A percentile compares a stretch with the other conserved stretches of the same genome.
Evolutionary conservation across 2,329 filamentous ascomycete genomes (phyloP).

Genomic region (Berkeleyomyces rouxiae): DNA sequence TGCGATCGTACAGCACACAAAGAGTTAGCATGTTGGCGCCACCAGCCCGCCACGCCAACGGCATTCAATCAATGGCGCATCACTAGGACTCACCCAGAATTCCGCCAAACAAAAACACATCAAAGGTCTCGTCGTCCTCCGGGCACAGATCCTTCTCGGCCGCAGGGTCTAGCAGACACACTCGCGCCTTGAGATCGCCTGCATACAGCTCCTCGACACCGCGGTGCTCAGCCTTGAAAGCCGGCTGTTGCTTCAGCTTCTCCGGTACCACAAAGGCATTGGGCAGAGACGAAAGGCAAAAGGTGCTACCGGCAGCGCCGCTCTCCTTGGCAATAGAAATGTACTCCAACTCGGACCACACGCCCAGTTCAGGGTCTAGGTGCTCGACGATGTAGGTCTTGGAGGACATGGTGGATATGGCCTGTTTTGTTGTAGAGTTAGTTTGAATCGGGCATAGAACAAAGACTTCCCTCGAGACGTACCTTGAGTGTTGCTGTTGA

Average conservation of each 20-base stretch:
- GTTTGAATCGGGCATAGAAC: background rate
- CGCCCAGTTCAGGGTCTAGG: conserved; percentile 82
- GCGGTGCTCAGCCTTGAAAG: conserved; percentile 54
- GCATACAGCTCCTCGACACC: conserved; percentile 75
- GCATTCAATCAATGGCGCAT: background rate
- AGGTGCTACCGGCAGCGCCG: conserved; percentile 44
- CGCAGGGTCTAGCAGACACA: conserved; percentile 80
- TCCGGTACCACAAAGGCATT: conserved; percentile 47
- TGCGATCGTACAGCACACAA: conserved; percentile 22
- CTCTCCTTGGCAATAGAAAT: conserved; percentile 72
- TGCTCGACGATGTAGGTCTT: conserved; percentile 86
- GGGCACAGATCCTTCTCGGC: conserved; percentile 69
- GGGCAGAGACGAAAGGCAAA: conserved; percentile 72
- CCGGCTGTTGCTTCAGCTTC: conserved; percentile 35
- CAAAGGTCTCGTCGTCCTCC: conserved; percentile 66
- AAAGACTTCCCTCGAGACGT: background rate
- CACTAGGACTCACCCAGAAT: conserved; percentile 55
- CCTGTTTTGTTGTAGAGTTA: background rate
- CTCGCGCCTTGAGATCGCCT: conserved; percentile 45
- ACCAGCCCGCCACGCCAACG: background rate
- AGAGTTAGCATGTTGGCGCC: background rate
- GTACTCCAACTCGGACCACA: conserved; percentile 92
- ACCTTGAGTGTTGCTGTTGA: background rate
- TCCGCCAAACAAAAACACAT: conserved; percentile 87
- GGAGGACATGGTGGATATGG: background rate